Conservation (phyloP, 1,284 basidiomycete genomes). For the Vanrija pseudolonga region DNA sequence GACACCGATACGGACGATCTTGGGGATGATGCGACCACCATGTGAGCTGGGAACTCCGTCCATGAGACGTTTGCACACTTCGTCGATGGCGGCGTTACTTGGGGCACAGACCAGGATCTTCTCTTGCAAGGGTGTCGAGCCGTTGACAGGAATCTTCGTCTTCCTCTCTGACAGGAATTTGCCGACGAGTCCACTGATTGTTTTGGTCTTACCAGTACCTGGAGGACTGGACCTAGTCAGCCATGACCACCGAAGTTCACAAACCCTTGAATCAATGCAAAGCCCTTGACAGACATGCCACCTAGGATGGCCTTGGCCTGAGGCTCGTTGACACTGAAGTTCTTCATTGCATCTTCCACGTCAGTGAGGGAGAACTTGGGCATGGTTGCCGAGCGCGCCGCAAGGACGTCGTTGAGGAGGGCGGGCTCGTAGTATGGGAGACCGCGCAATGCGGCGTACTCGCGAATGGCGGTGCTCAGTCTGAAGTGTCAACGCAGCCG, state of each 20-base stretch:
- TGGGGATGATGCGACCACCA: slow-evolving; percentile 60
- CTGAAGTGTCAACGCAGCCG: slow-evolving; percentile 50
- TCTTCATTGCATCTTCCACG: slow-evolving; percentile 64
- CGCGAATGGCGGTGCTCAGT: slow-evolving; percentile 84
- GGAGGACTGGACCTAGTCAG: slow-evolving; percentile 64
- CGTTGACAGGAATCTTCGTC: slow-evolving; percentile 53
- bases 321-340: slow-evolving; percentile 82
- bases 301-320: slow-evolving; percentile 87
- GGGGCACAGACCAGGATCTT: slow-evolving; percentile 94
- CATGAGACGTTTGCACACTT: slow-evolving; percentile 83
- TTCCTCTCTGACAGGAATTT: slow-evolving; percentile 67
- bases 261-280: slow-evolving; percentile 92
- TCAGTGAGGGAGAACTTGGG: slow-evolving; percentile 56
- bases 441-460: slow-evolving; percentile 81
- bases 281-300: slow-evolving; percentile 70
- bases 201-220: slow-evolving; percentile 98
- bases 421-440: slow-evolving; percentile 70
- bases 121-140: slow-evolving; percentile 56
- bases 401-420: slow-evolving; percentile 65
- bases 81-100: slow-evolving; percentile 97
- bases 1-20: slow-evolving; percentile 84
- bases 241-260: slow-evolving; percentile 27
- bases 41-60: slow-evolving; percentile 65
- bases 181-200: slow-evolving; percentile 91
- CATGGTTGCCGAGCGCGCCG: slow-evolving; percentile 59